Percentiles rank a stretch among this genome's conserved stretches.
These are phyloP conservation scores for Leccinum aurantiacum DNA, from an alignment of 768 basidiomycete genomes.

Conservation along the genomic window DNA sequence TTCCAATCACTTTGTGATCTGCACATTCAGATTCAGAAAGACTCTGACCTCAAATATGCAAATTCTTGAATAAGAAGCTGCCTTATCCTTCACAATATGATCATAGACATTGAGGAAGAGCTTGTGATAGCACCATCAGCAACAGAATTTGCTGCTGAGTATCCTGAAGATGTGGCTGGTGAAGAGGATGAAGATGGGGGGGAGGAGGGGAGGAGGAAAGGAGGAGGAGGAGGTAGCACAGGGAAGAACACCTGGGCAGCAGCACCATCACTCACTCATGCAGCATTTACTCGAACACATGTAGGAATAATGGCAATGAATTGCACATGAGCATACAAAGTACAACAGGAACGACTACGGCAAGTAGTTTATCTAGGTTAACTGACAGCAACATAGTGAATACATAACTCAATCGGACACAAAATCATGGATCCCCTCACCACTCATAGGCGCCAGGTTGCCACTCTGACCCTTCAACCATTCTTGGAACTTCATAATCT, in stretches of 20 bases:
- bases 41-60: slow-evolving; percentile 1
- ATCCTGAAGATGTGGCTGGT: background rate
- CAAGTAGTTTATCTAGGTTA: too few relatives aligned
- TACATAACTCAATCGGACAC: too few relatives aligned
- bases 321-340: too few relatives aligned
- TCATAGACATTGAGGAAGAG: slow-evolving; percentile 14
- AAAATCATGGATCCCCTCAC: too few relatives aligned
- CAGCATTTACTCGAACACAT: background rate
- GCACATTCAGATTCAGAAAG: slow-evolving; percentile 8
- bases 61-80: slow-evolving; percentile 6
- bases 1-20: slow-evolving; percentile 16
- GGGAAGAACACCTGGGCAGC: background rate
- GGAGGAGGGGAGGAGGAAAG: background rate
- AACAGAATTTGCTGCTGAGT: background rate
- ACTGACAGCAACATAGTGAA: too few relatives aligned
- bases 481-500: too few relatives aligned
- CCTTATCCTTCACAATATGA: slow-evolving; percentile 19
- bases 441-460: too few relatives aligned
- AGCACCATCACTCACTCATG: background rate
- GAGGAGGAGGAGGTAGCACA: background rate
- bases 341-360: too few relatives aligned
- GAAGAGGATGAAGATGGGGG: background rate
- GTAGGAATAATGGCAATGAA: background rate
- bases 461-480: too few relatives aligned
- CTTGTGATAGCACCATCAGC: background rate